Evolutionary conservation across 1,284 basidiomycete species (phyloP), one percentile per base, ranked within the genome.

Genomic region (Ganoderma sinense): DNA sequence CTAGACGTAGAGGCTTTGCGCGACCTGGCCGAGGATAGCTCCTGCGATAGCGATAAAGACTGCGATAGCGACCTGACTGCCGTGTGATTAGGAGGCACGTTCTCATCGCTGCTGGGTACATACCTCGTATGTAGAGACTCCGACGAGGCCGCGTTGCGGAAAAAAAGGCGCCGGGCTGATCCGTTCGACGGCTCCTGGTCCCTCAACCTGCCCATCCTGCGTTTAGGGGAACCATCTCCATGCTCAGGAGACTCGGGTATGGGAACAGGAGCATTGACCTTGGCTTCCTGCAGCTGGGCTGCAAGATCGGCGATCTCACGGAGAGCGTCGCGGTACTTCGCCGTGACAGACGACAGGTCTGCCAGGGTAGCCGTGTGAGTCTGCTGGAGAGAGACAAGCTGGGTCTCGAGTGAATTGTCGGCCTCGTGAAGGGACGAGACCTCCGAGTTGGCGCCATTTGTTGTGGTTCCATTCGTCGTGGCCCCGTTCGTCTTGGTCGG

Each of bases 21-120:
- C 84, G 91, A 95, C 79, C 91, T 93, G 86, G 87, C 94, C 85
- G 91, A 96, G 75, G 93, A 97, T 74, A 97, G 90, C 89, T 97
- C 95, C 94, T 97, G 96, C 84, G 96, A 97, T 76, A 97, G 91
- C 85, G 96, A 97, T 85, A 91, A 89, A 78, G 94, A 95, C 83
- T 93, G 92, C 84, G 91, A 92, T 75, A 93, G 89, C 88, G 94
- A 94, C 68, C 69, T 71, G 69, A 69, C 61, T 74, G 70, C 64
- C 75, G 70, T 71, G 63, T 69, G 41, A 70, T 68, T 69, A 71
- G 69, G 60, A 69, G 53, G 66, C 64, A 71, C 67, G 64, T 65
- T 60, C 62, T 69, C 23, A 48, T 43, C 69, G 69, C 67, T 33
- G 67, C 43, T 65, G 69, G 74, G 56, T 62, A 70, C 80, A 78